Percentiles rank a stretch among this genome's conserved stretches.
These are phyloP conservation scores for Psidium friedrichsthalianum DNA, from an alignment of 345 rosid species.

Conservation along the genomic window DNA sequence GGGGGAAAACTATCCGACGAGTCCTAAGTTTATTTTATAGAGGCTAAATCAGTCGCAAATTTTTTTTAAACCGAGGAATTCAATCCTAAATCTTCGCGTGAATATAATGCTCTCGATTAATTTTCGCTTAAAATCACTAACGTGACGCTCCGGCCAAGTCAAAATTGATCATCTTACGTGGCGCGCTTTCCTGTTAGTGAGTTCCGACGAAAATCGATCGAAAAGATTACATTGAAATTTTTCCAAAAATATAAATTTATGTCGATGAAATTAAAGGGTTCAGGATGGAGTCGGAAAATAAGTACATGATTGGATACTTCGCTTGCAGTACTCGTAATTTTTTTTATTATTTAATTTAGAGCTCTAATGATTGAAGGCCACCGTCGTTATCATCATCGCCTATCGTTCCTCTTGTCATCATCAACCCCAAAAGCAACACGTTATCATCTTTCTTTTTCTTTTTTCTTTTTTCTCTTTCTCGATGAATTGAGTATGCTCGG, in stretches of 20 bases:
- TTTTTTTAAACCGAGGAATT: neutral
- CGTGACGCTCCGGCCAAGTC: accelerated
- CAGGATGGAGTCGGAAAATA: neutral
- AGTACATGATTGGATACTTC: neutral
- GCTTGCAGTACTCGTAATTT: neutral
- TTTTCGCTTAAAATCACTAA: accelerated
- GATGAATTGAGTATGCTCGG: neutral
- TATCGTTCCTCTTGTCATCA: neutral
- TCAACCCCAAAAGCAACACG: neutral
- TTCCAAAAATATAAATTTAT: neutral
- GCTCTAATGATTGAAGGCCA: neutral
- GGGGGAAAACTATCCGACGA: neutral
- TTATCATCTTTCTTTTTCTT: neutral
- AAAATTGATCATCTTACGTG: accelerated
- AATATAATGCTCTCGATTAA: accelerated
- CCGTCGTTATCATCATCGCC: neutral
- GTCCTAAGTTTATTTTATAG: neutral
- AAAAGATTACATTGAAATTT: neutral
- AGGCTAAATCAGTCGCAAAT: accelerated
- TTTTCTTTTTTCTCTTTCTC: neutral
- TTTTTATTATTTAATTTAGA: neutral
- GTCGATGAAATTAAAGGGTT: accelerated
- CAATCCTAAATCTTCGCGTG: accelerated
- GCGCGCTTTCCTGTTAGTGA: accelerated
- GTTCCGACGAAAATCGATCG: accelerated